Conservation (phyloP, 2,329 filamentous ascomycete species). For the Colletotrichum camelliae region DNA sequence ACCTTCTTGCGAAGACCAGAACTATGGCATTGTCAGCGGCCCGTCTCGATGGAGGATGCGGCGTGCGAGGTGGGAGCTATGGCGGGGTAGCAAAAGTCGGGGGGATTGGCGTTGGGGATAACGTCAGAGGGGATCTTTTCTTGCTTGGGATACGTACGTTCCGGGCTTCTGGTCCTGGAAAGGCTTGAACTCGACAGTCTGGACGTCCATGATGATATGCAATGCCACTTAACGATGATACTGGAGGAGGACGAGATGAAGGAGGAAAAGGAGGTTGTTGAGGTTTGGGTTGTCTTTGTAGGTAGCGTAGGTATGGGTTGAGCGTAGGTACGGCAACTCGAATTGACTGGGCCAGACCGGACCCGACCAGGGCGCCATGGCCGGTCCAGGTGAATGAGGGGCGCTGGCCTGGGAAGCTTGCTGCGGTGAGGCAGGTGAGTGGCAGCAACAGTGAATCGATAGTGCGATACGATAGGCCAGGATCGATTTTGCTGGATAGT, state of each 20-base stretch:
- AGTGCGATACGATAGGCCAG: slow-evolving; percentile 2
- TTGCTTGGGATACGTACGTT: slow-evolving; percentile 74
- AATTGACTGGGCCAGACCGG: neutral
- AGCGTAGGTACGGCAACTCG: neutral
- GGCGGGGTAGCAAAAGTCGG: slow-evolving; percentile 9
- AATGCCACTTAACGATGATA: slow-evolving; percentile 10
- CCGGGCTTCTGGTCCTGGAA: slow-evolving; percentile 98
- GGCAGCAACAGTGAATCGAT: neutral
- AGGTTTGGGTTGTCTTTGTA: slow-evolving; percentile 7
- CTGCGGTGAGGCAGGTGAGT: neutral
- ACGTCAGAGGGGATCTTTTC: slow-evolving; percentile 24
- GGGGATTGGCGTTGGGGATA: slow-evolving; percentile 32
- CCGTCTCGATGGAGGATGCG: neutral
- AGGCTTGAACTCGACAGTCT: slow-evolving; percentile 82
- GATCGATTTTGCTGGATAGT: neutral
- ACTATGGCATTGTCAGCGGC: slow-evolving; percentile 50
- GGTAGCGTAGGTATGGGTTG: neutral
- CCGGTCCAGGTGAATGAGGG: neutral
- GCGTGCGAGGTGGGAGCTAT: slow-evolving; percentile 9
- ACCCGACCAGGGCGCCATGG: neutral
- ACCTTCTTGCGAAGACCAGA: slow-evolving; percentile 99
- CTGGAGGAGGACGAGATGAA: slow-evolving; percentile 8
- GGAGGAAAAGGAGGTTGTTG: slow-evolving; percentile 23
- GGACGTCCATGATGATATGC: slow-evolving; percentile 65
- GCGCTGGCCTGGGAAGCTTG: neutral